phyloP scores from a whole-genome alignment of 202 grass and related monocot species.

The Panicum hallii region DNA sequence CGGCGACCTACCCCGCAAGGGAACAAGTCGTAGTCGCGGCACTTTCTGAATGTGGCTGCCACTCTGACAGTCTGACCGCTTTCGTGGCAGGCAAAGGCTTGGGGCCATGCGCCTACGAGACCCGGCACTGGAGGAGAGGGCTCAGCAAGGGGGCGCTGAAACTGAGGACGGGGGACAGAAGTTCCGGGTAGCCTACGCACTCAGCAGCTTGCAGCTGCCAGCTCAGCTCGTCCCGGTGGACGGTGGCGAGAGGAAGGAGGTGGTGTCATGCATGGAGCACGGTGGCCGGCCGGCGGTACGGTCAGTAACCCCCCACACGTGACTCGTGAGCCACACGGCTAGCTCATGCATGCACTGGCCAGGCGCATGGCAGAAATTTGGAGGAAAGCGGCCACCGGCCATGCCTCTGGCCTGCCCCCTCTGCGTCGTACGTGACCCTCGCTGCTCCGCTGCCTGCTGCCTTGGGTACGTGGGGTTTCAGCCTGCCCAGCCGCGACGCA shows the following conservation, averaged over 20 bases:
- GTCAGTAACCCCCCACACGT: not conserved
- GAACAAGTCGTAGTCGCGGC: not conserved
- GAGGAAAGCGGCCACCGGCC: constrained; percentile 18
- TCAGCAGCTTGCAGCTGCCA: too few species aligned
- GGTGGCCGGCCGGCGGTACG: not conserved
- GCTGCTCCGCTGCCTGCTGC: not conserved
- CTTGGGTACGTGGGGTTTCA: too few species aligned
- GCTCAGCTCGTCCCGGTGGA: not conserved
- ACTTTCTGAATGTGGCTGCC: not conserved
- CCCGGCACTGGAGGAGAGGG: not conserved
- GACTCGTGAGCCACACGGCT: not conserved
- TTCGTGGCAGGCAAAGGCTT: not conserved
- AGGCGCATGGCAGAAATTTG: not conserved
- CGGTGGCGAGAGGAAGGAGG: too few species aligned
- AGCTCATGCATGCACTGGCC: not conserved
- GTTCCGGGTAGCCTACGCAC: not conserved
- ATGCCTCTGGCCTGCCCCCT: not conserved
- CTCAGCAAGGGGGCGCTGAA: not conserved
- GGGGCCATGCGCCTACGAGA: not conserved
- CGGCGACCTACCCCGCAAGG: not conserved
- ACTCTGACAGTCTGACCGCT: not conserved
- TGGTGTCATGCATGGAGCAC: not conserved
- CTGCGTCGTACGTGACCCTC: not conserved
- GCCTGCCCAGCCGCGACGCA: too few species aligned
- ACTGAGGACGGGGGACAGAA: not conserved